Conservation (phyloP, 805 yeast genomes). For the Pichia scutulata region DNA sequence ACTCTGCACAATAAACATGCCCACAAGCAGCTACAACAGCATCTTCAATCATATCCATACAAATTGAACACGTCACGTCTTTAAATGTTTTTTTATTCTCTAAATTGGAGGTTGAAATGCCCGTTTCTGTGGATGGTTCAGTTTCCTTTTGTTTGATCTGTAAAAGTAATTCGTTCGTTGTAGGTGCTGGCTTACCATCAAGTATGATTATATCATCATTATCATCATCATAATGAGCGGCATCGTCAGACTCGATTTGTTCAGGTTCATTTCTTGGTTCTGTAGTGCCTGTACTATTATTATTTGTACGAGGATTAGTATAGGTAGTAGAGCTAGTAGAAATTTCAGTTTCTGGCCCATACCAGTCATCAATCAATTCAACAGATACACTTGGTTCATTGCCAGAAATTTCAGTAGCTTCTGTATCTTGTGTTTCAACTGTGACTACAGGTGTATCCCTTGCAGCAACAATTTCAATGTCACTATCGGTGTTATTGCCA, state of each 20-base stretch:
- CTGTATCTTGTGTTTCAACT: not conserved
- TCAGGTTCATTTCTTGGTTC: not conserved
- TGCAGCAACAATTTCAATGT: conserved; percentile 2
- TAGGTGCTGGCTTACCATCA: conserved; percentile 4
- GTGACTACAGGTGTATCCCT: not conserved
- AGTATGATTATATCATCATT: conserved; percentile 24
- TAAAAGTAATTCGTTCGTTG: conserved; percentile 26
- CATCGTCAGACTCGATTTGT: not conserved
- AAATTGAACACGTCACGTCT: conserved; percentile 43
- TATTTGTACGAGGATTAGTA: not conserved
- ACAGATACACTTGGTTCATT: conserved; percentile 2
- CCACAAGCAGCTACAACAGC: conserved; percentile 51
- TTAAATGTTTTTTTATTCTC: conserved; percentile 22
- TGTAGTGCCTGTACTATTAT: not conserved
- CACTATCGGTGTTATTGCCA: not conserved
- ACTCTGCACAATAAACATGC: conserved; percentile 47
- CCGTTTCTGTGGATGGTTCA: conserved; percentile 15
- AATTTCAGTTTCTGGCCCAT: not conserved
- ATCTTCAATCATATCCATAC: conserved; percentile 44
- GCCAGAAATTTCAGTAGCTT: too few relatives aligned
- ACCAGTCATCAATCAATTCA: conserved; percentile 3
- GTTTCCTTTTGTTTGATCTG: conserved; percentile 25
- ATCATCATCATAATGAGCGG: conserved; percentile 16
- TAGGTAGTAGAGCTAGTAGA: not conserved
- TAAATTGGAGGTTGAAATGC: too few relatives aligned